Evolutionary conservation across 805 yeast species (phyloP).

Genomic region (Saturnispora silvae): DNA sequence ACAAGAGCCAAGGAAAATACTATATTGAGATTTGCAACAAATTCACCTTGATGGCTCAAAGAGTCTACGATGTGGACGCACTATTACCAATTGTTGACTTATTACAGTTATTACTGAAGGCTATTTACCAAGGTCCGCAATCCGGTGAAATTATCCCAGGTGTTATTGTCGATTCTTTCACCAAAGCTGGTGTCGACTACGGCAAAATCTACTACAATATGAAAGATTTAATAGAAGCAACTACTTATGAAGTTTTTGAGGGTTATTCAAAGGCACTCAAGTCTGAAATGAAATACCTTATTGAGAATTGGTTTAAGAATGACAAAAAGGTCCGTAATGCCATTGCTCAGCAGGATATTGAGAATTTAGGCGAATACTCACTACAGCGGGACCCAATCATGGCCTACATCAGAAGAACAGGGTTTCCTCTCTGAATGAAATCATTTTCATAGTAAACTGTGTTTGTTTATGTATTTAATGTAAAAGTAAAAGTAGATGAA

Average conservation of each 20-base stretch:
- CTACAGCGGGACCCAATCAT: constrained; percentile 50
- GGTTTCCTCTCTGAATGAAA: constrained; percentile 23
- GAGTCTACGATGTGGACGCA: constrained; percentile 56
- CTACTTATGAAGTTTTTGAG: constrained; percentile 39
- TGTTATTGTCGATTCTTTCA: constrained; percentile 48
- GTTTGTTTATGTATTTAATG: not conserved
- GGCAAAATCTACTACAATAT: constrained; percentile 57
- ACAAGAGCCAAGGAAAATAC: constrained; percentile 26
- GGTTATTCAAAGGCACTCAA: constrained; percentile 31
- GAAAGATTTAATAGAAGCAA: constrained; percentile 52
- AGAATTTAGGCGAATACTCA: constrained; percentile 35
- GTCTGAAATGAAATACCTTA: constrained; percentile 52
- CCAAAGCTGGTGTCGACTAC: constrained; percentile 51
- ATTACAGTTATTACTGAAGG: constrained; percentile 52
- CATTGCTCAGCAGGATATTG: constrained; percentile 36
- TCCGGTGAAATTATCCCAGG: constrained; percentile 32
- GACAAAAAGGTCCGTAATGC: constrained; percentile 56
- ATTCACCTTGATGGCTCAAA: constrained; percentile 42
- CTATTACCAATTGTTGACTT: constrained; percentile 73
- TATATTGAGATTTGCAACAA: constrained; percentile 29
- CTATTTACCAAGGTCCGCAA: constrained; percentile 28
- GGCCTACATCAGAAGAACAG: constrained; percentile 32
- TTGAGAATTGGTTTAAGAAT: constrained; percentile 54
- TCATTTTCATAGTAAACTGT: not conserved
- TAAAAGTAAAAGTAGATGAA: not conserved